phyloP scores from a whole-genome alignment of 192 early-diverging fungal species.

The Chytriomyces confervae region DNA sequence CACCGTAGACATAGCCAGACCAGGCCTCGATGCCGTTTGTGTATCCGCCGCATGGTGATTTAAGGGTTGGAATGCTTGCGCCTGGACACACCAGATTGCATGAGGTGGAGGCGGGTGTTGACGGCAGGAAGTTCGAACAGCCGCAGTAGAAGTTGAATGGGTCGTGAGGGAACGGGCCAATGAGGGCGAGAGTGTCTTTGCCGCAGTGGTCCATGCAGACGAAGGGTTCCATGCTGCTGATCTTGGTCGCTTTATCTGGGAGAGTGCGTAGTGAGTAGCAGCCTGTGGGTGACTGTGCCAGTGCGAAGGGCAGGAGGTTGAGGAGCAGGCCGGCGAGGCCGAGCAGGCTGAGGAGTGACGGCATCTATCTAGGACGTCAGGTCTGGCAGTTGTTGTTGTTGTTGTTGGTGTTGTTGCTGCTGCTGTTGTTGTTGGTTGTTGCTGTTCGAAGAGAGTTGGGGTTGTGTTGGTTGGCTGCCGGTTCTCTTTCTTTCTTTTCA shows the following conservation, averaged over 20 bases:
- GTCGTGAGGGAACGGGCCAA: neutral
- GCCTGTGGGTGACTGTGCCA: conserved; percentile 4
- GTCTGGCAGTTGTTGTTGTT: neutral
- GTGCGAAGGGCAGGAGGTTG: neutral
- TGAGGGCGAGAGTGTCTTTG: neutral
- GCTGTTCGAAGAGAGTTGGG: neutral
- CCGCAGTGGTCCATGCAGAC: conserved; percentile 4
- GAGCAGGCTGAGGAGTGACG: neutral
- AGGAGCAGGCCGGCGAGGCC: neutral
- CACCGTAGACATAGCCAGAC: neutral
- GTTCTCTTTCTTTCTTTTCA: too few species aligned
- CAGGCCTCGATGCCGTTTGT: neutral
- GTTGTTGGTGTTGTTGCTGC: neutral
- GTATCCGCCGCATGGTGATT: neutral
- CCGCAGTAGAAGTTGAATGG: neutral
- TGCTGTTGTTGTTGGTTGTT: neutral
- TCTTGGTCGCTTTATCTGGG: neutral
- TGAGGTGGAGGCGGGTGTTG: neutral
- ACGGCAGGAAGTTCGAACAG: neutral
- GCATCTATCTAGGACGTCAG: neutral
- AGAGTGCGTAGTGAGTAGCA: neutral
- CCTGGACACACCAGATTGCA: neutral
- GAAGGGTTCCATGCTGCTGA: neutral
- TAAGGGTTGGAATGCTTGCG: conserved; percentile 1
- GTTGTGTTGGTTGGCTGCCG: neutral